Evolutionary conservation across 257 asterid genomes (phyloP), one percentile per base, ranked within the genome.

Genomic region (Nicotiana benthamiana): DNA sequence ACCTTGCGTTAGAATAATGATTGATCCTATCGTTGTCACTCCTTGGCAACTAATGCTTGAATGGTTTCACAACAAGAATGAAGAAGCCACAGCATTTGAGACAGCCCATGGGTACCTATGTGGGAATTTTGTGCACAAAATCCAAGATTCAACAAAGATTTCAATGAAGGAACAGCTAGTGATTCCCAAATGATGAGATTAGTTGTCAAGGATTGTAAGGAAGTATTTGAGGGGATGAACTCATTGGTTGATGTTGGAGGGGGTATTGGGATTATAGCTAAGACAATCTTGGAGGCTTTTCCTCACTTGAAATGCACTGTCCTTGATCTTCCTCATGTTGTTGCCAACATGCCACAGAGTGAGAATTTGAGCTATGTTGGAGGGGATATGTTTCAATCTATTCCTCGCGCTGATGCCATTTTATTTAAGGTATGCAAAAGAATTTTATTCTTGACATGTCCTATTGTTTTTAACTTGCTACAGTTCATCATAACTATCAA

Each of bases 161-260:
- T 88, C 46, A 82, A 86, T 16, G 85, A 84, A 56, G 84, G 53
- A n/a, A 88, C 80, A 89, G 83, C 85, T 15, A 76, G 86, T 18
- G 86, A 84, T 65, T 27, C 88, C 48, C 83, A 26, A 32, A 60
- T 87, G 80, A 80, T 63, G 10, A 32, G 64, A 5, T 2, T 81
- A 13, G 28, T 83, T 9, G 40, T 80, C 3, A 66, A 18, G 16
- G 77, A 85, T 32, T 83, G 88, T 54, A 68, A 34, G 16, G 62
- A 83, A 24, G 87, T 75, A 0, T 87, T 87, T n/a, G 80, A 85
- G 9, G 87, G 87, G 54, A 24, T 87, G 64, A 70, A 62, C 27
- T 80, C 87, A 4, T 40, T 86, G 59, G 74, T 80, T 3, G 88
- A 87, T 32, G 84, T 87, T 4, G 89, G 83, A 16, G 84, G 88